A percentile compares a stretch with the other conserved stretches of the same genome.
These are phyloP conservation scores for Sporisorium iseilematis-ciliati DNA, from an alignment of 1,284 basidiomycete species.

Conservation along the genomic window DNA sequence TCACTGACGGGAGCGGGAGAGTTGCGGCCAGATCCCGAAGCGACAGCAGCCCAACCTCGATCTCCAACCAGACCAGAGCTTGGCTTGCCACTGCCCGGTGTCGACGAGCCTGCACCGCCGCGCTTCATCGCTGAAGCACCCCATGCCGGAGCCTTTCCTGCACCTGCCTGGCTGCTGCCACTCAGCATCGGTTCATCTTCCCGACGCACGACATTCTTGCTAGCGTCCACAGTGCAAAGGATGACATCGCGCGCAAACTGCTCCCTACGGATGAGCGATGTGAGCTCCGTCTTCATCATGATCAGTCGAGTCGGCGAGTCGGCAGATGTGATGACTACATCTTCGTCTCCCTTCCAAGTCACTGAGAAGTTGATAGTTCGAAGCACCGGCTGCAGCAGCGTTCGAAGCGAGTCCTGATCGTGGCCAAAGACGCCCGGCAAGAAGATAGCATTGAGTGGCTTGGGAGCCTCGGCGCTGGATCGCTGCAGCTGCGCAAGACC, in stretches of 20 bases:
- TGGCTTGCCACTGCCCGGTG: constrained; percentile 14
- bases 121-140: constrained; percentile 36
- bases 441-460: constrained; percentile 59
- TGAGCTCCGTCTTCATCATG: constrained; percentile 54
- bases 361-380: constrained; percentile 42
- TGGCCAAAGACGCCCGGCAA: constrained; percentile 61
- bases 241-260: constrained; percentile 47
- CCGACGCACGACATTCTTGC: constrained; percentile 30
- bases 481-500: constrained; percentile 56
- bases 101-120: constrained; percentile 10
- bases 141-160: constrained; percentile 20
- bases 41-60: constrained; percentile 49
- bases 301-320: constrained; percentile 47
- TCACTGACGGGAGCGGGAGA: constrained; percentile 28
- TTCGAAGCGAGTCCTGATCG: constrained; percentile 51
- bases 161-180: constrained; percentile 13
- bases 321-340: constrained; percentile 57
- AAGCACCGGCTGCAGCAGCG: constrained; percentile 43
- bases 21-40: constrained; percentile 45
- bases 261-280: constrained; percentile 37
- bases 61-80: constrained; percentile 24
- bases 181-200: constrained; percentile 44
- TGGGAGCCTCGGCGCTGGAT: constrained; percentile 27
- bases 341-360: constrained; percentile 60
- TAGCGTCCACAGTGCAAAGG: constrained; percentile 40